Evolutionary conservation across 2,329 filamentous ascomycete genomes (phyloP).

Genomic region (Apiospora pterosperma): DNA sequence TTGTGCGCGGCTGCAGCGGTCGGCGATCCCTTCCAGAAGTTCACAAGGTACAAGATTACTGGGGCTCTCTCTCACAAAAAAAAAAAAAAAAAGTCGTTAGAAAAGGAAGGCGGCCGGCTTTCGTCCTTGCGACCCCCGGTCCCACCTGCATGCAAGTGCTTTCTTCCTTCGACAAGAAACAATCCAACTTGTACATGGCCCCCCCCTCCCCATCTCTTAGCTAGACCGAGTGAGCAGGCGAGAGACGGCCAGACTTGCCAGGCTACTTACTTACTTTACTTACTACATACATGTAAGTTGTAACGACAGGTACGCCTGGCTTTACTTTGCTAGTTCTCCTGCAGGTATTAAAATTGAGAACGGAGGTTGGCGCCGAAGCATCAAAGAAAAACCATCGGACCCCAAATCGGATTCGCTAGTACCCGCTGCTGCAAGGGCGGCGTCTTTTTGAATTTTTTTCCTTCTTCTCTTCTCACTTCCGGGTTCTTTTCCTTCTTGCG

Average conservation of each 20-base stretch:
- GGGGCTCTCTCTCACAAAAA: too few species aligned
- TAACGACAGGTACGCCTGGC: too few species aligned
- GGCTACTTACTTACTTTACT: too few species aligned
- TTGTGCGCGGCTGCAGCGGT: not conserved
- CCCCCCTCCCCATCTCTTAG: not conserved
- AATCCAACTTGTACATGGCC: not conserved
- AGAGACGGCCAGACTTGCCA: too few species aligned
- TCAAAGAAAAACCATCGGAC: not conserved
- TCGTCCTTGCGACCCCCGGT: not conserved
- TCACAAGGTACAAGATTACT: not conserved
- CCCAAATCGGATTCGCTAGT: slow-evolving; percentile 1
- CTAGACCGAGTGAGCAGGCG: not conserved
- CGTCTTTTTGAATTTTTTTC: not conserved
- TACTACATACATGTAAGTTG: too few species aligned
- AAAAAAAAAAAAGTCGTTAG: not conserved
- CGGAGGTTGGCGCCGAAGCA: not conserved
- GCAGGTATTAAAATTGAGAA: not conserved
- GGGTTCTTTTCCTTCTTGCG: not conserved
- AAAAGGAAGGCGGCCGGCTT: slow-evolving; percentile 1
- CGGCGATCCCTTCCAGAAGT: slow-evolving; percentile 1
- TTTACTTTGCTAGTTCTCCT: too few species aligned
- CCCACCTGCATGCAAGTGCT: not conserved
- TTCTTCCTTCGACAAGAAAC: not conserved
- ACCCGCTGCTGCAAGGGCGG: slow-evolving; percentile 2
- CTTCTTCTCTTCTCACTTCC: not conserved